Percentiles rank a stretch among this genome's conserved stretches.
These are phyloP conservation scores for Trypanosoma vivax DNA, from an alignment of 208 protist species.

Conservation along the genomic window DNA sequence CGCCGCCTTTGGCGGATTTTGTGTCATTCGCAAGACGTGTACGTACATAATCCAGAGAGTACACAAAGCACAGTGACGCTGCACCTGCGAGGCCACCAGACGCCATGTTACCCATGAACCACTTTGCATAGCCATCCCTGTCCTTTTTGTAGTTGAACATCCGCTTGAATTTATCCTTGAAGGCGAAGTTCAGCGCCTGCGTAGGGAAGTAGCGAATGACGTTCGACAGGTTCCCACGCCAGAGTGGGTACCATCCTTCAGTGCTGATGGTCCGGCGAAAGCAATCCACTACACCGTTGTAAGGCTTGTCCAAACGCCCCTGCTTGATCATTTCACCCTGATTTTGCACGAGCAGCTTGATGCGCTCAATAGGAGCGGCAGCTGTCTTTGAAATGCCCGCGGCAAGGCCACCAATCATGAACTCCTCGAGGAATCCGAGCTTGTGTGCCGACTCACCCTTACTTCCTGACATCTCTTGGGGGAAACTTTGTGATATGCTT, in stretches of 20 bases:
- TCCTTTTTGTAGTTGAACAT: conserved; percentile 91
- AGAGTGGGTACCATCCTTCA: conserved; percentile 93
- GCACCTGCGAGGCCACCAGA: conserved; percentile 96
- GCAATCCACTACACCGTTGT: conserved; percentile 94
- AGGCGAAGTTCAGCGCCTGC: conserved; percentile 98
- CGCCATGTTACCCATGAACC: conserved; percentile 91
- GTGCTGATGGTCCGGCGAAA: conserved; percentile 88
- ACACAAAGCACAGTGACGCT: conserved; percentile 92
- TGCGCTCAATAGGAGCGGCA: conserved; percentile 93
- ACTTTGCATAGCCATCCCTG: conserved; percentile 71
- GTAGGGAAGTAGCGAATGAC: conserved; percentile 97
- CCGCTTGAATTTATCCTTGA: conserved; percentile 95
- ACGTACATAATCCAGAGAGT: conserved; percentile 97
- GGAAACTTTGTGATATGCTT: too few relatives aligned
- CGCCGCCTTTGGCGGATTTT: conserved; percentile 79
- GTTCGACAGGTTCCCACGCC: conserved; percentile 97
- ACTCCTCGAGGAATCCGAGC: conserved; percentile 67
- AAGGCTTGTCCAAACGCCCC: conserved; percentile 68
- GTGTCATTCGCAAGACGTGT: conserved; percentile 93
- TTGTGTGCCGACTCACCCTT: conserved; percentile 31
- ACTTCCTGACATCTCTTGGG: background rate
- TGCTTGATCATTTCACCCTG: conserved; percentile 83
- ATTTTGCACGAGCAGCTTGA: conserved; percentile 95
- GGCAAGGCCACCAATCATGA: conserved; percentile 76
- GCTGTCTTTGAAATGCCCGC: conserved; percentile 88